Conservation (phyloP, 495 filamentous ascomycete species). For the Apiosordaria backusii region DNA sequence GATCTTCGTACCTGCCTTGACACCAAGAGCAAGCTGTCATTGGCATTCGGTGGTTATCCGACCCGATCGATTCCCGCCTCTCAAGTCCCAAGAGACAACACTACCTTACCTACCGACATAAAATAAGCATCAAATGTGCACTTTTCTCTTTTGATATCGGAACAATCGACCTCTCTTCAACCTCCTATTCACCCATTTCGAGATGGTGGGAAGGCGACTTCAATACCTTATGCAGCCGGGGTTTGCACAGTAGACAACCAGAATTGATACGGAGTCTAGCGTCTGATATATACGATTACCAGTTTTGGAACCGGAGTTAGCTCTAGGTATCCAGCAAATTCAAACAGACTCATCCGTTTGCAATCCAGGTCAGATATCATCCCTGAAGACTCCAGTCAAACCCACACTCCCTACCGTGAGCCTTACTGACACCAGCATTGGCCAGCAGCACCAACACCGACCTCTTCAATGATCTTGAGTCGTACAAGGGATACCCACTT, state of each 20-base stretch:
- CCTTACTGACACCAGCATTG: not conserved
- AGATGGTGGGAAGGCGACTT: not conserved
- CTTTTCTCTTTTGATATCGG: not conserved
- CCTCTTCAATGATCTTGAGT: not conserved
- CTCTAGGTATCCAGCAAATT: not conserved
- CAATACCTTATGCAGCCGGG: not conserved
- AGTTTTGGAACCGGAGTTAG: too few relatives aligned
- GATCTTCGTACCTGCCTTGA: not conserved
- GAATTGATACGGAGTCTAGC: not conserved
- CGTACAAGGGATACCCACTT: not conserved
- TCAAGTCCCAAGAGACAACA: not conserved
- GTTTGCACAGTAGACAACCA: not conserved
- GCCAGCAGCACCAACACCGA: not conserved
- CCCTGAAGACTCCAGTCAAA: too few relatives aligned
- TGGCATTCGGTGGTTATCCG: constrained; percentile 2
- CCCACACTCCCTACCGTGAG: too few relatives aligned
- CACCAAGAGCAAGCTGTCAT: not conserved
- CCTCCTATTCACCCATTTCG: not conserved
- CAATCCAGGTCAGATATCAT: not conserved
- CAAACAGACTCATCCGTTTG: not conserved
- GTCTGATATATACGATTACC: not conserved
- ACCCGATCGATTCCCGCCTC: not conserved
- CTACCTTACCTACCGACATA: not conserved
- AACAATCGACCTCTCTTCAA: not conserved
- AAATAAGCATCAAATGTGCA: not conserved